A percentile compares a stretch with the other conserved stretches of the same genome.
These are phyloP conservation scores for Phyllosticta citriasiana DNA, from an alignment of 2,329 filamentous ascomycete genomes.

Conservation along the genomic window DNA sequence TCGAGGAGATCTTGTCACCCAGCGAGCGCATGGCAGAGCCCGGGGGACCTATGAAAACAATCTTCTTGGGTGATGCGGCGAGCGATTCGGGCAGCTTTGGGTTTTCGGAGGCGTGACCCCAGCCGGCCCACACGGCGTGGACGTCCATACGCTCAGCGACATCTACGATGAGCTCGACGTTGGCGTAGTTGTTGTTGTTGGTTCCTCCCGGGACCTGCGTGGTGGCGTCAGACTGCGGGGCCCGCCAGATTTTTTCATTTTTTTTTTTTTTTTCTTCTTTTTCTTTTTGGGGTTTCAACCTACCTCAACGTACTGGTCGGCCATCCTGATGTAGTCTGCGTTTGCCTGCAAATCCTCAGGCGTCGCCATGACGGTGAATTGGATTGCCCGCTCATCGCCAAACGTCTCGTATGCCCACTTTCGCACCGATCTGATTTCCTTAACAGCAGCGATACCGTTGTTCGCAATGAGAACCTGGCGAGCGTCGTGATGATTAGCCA, in stretches of 20 bases:
- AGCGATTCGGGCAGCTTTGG: conserved; percentile 93
- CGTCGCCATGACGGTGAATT: conserved; percentile 99
- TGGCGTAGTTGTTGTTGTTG: conserved; percentile 99
- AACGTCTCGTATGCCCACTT: conserved; percentile 99
- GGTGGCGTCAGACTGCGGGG: conserved; percentile 14
- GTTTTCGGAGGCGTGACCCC: conserved; percentile 98
- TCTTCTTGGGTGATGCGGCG: conserved; percentile 94
- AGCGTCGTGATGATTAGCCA: not conserved
- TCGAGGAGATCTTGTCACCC: conserved; percentile 99
- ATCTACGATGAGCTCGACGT: conserved; percentile 98
- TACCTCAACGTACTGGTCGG: conserved; percentile 94
- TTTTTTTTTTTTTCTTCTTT: no score
- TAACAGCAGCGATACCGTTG: conserved; percentile 98
- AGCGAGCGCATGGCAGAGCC: conserved; percentile 98
- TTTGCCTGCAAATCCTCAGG: conserved; percentile 96
- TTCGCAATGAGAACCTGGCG: conserved; percentile 90
- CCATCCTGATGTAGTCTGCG: conserved; percentile 99
- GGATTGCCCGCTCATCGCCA: conserved; percentile 93
- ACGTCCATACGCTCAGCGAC: conserved; percentile 97
- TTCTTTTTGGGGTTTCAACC: conserved; percentile 13
- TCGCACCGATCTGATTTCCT: conserved; percentile 96
- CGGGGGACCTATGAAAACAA: conserved; percentile 96
- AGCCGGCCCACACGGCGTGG: conserved; percentile 97
- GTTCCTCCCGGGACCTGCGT: conserved; percentile 80
- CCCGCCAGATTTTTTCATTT: conserved; percentile 10